Base-by-base conservation (phyloP, 768 basidiomycete genomes). In the Leccinum subgranulosum region DNA sequence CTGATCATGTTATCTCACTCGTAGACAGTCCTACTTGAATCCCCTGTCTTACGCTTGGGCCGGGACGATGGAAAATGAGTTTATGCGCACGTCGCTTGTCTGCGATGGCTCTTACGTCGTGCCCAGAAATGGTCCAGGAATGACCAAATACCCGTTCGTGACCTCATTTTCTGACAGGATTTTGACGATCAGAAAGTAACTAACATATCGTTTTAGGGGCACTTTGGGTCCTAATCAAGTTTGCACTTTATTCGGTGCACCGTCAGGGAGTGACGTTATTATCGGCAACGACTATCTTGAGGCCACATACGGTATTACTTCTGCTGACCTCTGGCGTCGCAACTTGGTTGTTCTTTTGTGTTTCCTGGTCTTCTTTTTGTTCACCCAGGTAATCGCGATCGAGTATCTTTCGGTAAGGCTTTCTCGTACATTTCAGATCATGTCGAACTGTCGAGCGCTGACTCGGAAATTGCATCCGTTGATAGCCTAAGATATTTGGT, bases 31-130 rank as follows among this genome's bases (percentile, higher is more conserved):
- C 74, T 93, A 93, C 70, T 67, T 92, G 58, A 87, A 94, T 65
- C 93, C 93, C 0, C 72, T 94, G 51, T 73, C 82, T 1, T 93
- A 90, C 25, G 85, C 84, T 0, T 94, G 89, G 81, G 83, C 88
- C 62, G 85, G 83, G 3, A 76, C 81, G 36, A 88, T 95, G 85
- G 85, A 88, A 72, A 94, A 94, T 69, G 93, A 96, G 69, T 93
- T 94, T 72, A 82, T 78, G 77, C 82, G 84, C 17, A 83, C 85
- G 34, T 70, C 80, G 19, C 66, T 90, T 47, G 75, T 74, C 10
- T 92, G 90, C 64, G 84, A 87, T 63, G 89, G 88, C 19, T 74
- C 69, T 47, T 83, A 79, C 55, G 71, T 92, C 36, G 76, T 87
- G 19, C 90, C 90, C 3, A 78, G 87, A 46, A 89, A 89, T 64